Conservation (phyloP, 2,329 filamentous ascomycete species). For the Thielaviopsis punctulata region DNA sequence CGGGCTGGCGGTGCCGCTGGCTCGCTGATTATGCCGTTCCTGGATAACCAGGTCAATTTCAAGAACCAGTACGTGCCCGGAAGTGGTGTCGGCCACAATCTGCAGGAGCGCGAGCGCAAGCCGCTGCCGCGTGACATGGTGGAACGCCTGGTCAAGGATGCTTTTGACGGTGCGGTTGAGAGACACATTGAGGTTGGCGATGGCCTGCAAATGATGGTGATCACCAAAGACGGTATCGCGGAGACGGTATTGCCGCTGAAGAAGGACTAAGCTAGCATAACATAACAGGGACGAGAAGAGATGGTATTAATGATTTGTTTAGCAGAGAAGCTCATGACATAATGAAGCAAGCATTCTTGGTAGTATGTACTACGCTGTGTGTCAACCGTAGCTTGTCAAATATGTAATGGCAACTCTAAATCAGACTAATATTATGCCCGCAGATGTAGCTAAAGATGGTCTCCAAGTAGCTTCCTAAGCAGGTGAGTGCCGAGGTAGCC, state of each 20-base stretch:
- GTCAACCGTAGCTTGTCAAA: too few species aligned
- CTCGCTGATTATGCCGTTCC: constrained; percentile 94
- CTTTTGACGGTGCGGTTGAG: constrained; percentile 94
- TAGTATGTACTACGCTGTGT: background rate
- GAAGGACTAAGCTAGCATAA: constrained; percentile 54
- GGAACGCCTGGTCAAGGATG: constrained; percentile 82
- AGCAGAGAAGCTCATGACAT: background rate
- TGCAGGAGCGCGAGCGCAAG: constrained; percentile 52
- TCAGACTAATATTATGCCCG: background rate
- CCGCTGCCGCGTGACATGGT: constrained; percentile 58
- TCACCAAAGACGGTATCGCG: constrained; percentile 75
- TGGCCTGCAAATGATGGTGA: constrained; percentile 84
- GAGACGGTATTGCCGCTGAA: constrained; percentile 75
- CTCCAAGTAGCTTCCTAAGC: background rate
- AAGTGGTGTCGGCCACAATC: constrained; percentile 64
- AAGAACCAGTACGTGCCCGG: constrained; percentile 95
- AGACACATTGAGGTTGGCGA: constrained; percentile 98
- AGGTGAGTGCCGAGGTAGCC: background rate
- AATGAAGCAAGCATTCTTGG: background rate
- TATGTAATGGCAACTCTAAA: background rate
- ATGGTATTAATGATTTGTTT: background rate
- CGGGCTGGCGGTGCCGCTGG: constrained; percentile 82
- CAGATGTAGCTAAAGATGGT: background rate
- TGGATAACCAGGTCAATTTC: constrained; percentile 99
- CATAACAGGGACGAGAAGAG: too few species aligned